Conservation (phyloP, 2,329 filamentous ascomycete genomes). For the Colletotrichum trifolii region DNA sequence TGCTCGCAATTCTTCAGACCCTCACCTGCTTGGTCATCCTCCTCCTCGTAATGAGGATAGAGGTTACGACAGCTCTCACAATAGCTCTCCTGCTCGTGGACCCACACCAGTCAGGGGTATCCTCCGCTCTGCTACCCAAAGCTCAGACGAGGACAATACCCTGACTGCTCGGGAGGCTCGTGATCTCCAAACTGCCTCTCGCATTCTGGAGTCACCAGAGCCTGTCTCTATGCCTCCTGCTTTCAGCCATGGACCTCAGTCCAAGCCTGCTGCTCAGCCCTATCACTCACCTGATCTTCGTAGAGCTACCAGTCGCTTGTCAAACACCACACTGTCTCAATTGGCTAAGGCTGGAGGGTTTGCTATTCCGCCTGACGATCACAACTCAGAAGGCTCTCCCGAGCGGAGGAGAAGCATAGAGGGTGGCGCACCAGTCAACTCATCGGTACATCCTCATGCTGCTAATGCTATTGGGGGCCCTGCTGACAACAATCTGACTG, state of each 20-base stretch:
- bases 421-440: conserved; percentile 43
- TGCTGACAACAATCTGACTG: conserved; percentile 66
- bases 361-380: conserved; percentile 50
- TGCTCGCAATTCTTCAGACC: conserved; percentile 61
- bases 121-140: conserved; percentile 46
- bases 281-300: conserved; percentile 82
- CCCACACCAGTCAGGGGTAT: conserved; percentile 53
- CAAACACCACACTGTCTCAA: conserved; percentile 82
- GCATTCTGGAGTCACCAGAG: conserved; percentile 72
- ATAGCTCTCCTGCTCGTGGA: conserved; percentile 47
- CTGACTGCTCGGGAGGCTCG: conserved; percentile 53
- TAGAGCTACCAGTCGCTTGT: conserved; percentile 85
- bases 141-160: conserved; percentile 64
- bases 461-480: conserved; percentile 61
- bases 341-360: conserved; percentile 76
- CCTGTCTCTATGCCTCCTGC: conserved; percentile 83
- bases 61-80: conserved; percentile 42
- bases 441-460: conserved; percentile 62
- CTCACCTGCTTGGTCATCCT: conserved; percentile 43
- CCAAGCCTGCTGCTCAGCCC: conserved; percentile 75
- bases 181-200: conserved; percentile 63
- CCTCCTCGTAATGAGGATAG: conserved; percentile 40
- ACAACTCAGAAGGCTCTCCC: conserved; percentile 44
- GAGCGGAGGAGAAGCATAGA: conserved; percentile 46
- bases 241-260: conserved; percentile 80